Conservation (phyloP, 306 rosid species). For the Vigna mungo region DNA sequence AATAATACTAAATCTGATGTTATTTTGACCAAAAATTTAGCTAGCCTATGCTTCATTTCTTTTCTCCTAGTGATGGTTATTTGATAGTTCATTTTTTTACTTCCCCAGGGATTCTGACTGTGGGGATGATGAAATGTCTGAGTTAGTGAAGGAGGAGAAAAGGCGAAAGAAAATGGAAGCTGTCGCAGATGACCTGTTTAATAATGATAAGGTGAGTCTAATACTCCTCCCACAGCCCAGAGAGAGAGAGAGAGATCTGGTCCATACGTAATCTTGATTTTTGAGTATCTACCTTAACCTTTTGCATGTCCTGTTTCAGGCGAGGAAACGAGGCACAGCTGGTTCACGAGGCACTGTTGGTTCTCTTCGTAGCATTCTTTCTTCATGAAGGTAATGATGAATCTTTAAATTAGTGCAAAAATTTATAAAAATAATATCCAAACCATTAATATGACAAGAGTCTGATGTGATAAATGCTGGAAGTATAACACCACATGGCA, state of each 20-base stretch:
- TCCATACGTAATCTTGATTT: slow-evolving; percentile 21
- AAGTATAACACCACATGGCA: background rate
- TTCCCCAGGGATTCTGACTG: slow-evolving; percentile 66
- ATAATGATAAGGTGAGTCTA: slow-evolving; percentile 64
- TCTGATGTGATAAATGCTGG: slow-evolving; percentile 17
- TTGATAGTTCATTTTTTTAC: slow-evolving; percentile 39
- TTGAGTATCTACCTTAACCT: slow-evolving; percentile 24
- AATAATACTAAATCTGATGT: slow-evolving; percentile 20
- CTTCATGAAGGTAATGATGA: slow-evolving; percentile 48
- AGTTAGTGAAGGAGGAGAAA: slow-evolving; percentile 72
- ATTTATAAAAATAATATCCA: slow-evolving; percentile 10
- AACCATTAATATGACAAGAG: background rate
- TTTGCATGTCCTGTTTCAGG: slow-evolving; percentile 51
- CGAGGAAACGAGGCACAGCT: slow-evolving; percentile 55
- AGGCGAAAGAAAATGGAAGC: slow-evolving; percentile 85
- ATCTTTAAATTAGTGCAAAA: slow-evolving; percentile 11
- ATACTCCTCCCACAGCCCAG: background rate
- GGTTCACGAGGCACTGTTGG: slow-evolving; percentile 62
- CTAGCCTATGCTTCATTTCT: slow-evolving; percentile 26
- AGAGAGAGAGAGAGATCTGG: background rate
- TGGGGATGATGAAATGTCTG: slow-evolving; percentile 65
- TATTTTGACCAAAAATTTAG: slow-evolving; percentile 29
- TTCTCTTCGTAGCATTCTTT: slow-evolving; percentile 64
- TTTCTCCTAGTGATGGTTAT: slow-evolving; percentile 8
- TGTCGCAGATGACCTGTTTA: slow-evolving; percentile 83